phyloP scores from a whole-genome alignment of 2,329 filamentous ascomycete species.

The Nannizziopsis arthrosporioides region DNA sequence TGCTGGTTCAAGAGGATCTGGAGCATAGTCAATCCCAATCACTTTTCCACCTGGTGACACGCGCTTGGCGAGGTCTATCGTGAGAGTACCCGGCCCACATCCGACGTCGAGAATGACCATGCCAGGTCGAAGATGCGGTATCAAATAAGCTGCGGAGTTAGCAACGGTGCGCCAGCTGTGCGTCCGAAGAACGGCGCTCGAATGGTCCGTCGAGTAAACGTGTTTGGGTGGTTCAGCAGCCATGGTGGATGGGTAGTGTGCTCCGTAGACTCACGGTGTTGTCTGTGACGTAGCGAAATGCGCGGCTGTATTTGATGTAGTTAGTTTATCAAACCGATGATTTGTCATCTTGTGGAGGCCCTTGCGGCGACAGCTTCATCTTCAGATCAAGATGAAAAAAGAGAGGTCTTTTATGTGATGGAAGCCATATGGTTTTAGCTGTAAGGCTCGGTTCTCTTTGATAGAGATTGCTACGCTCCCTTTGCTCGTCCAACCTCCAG shows the following conservation, averaged over 20 bases:
- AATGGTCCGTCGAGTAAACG: slow-evolving; percentile 12
- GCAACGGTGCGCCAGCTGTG: slow-evolving; percentile 12
- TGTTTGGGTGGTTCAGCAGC: neutral
- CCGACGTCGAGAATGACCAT: slow-evolving; percentile 35
- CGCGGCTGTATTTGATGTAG: neutral
- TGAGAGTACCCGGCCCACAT: slow-evolving; percentile 37
- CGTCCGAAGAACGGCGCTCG: slow-evolving; percentile 8
- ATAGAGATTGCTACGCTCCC: too few relatives aligned
- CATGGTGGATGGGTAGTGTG: neutral
- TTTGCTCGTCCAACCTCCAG: too few relatives aligned
- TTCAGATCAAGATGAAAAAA: too few relatives aligned
- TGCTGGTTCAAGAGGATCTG: slow-evolving; percentile 24
- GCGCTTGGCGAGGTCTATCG: slow-evolving; percentile 27
- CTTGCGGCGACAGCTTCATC: too few relatives aligned
- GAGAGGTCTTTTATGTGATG: too few relatives aligned
- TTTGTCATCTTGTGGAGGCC: too few relatives aligned
- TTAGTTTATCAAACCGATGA: neutral
- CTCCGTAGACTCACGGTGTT: too few relatives aligned
- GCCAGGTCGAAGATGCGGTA: slow-evolving; percentile 28
- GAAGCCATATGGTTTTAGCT: too few relatives aligned
- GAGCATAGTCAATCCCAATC: slow-evolving; percentile 26
- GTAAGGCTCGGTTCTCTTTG: too few relatives aligned
- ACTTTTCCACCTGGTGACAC: slow-evolving; percentile 31
- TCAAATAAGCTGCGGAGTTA: slow-evolving; percentile 31
- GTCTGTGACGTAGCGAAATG: neutral